Base-by-base conservation (phyloP, 768 basidiomycete species). In the Pisolithus tinctorius region DNA sequence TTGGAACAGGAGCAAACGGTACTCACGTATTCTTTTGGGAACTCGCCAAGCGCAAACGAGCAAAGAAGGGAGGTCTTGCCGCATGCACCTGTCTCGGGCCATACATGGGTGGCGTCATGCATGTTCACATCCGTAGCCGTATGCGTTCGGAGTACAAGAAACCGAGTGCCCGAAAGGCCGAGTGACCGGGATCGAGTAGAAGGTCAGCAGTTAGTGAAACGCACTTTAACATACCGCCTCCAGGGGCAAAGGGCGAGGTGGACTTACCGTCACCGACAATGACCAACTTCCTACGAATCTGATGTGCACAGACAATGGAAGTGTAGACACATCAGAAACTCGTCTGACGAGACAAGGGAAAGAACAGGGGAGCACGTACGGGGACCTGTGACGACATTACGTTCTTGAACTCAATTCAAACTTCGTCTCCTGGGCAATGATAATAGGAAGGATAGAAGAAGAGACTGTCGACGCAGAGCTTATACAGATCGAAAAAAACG, bases 201-300 rank as follows among this genome's bases (percentile, higher is more conserved):
- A 14, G 14, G 34, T 34, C 13, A 11, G 14, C 13, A 34, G 34
- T 34, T 34, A 34, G 34, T 14, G 34, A 34, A 34, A 34, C 34
- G 13, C 34, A 14, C 13, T 34, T 14, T 3, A 34, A 13, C 34
- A 11, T 34, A 14, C 30, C 34, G 34, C 34, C 34, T 34, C 34
- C 34, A 41, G 40, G 11, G n/a, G 25, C 17, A 41, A 25, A 41
- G 40, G 25, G 40, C 48, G 36, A 49, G 42, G 43, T 51, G 42
- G 59, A 76, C 83, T 66, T 76, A 75, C 95, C 95, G 71, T 99
- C 95, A 60, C 95, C 95, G 55, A 97, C 93, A 65, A 93, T 93
- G 71, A 95, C 93, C 52, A 97, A 77, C 74, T 97, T 97, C 63
- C 93, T 80, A 60, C 92, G 84, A 69, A 97, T 89, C 92, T 95